Percentiles rank a stretch among this genome's conserved stretches.
Evolutionary conservation across 495 filamentous ascomycete species (phyloP).

Genomic region (Trichoderma erinaceum): DNA sequence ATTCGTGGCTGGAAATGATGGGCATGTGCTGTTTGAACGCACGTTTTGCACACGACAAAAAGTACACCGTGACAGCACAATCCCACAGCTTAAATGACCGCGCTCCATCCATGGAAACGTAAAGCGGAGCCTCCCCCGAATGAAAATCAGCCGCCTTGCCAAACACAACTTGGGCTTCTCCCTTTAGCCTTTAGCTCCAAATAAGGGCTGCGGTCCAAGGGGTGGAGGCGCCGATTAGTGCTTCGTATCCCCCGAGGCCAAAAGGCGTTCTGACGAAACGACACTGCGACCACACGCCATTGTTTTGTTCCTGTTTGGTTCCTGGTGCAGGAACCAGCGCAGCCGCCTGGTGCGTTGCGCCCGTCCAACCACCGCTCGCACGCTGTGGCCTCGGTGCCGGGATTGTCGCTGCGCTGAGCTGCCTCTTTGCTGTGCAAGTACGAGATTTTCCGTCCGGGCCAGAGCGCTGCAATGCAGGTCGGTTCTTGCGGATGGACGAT

Average conservation of each 20-base stretch:
- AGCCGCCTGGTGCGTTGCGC: neutral
- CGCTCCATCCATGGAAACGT: too few relatives aligned
- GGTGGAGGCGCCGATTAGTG: conserved; percentile 10
- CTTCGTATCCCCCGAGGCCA: conserved; percentile 9
- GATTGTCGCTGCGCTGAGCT: neutral
- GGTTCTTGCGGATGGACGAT: neutral
- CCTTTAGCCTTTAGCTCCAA: conserved; percentile 2
- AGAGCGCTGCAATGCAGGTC: neutral
- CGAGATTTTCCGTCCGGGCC: neutral
- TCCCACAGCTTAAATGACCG: too few relatives aligned
- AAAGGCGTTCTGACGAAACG: neutral
- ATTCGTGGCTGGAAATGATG: too few relatives aligned
- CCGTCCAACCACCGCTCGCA: neutral
- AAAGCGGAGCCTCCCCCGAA: too few relatives aligned
- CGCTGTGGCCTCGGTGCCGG: neutral
- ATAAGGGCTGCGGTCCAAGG: neutral
- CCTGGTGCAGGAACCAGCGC: conserved; percentile 13
- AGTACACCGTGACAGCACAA: too few relatives aligned
- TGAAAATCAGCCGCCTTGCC: neutral
- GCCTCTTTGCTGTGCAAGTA: neutral
- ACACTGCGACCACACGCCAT: neutral
- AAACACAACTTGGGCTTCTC: neutral
- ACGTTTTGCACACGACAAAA: too few relatives aligned
- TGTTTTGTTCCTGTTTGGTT: conserved; percentile 1
- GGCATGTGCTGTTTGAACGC: too few relatives aligned